Base-by-base conservation (phyloP, 164 flowering plant genomes). In the Vitis rotundifolia region DNA sequence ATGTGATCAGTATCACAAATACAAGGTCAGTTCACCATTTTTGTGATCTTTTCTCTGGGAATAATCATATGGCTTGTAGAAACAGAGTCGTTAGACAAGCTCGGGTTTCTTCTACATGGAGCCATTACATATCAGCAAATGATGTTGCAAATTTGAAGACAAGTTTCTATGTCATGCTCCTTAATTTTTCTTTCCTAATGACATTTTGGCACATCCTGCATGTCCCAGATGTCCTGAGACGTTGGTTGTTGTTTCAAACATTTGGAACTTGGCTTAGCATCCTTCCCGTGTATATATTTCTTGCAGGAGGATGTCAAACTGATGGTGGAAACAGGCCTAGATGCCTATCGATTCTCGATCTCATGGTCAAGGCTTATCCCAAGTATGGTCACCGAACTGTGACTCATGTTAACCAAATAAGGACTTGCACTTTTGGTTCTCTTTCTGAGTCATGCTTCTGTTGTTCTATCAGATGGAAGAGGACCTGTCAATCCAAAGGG, bases 361-460 rank as follows among this genome's bases (percentile, higher is more conserved):
- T 82, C 89, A 7, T 82, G 87, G 89, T 80, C 89, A 65, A 80
- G 87, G 62, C 79, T 86, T 8, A 58, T 84, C 16, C 86, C 87
- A 68, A 73, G 89, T 82, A 86, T 37, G 77, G 29, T 18, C 16
- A 15, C 51, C 0, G 6, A 56, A 26, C 3, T 47, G 6, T 29
- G 29, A 49, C 5, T 44, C 16, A 11, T 26, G 18, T 52, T 28
- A 49, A 14, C 0, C 13, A 47, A 14, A 37, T 2, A 13, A 64
- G 14, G 54, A 68, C 7, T 37, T 37, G 13, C 13, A 11, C 29
- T 4, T 52, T 4, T 72, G 60, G 50, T 61, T 28, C 22, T 49
- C n/a, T n/a, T 60, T 8, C 44, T 59, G 1, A 14, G 5, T 12
- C 15, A 48, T 13, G 53, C 8, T 47, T 67, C 67, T 59, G 18